Conservation (phyloP, 129 eudicot genomes). For the Lonicera japonica region DNA sequence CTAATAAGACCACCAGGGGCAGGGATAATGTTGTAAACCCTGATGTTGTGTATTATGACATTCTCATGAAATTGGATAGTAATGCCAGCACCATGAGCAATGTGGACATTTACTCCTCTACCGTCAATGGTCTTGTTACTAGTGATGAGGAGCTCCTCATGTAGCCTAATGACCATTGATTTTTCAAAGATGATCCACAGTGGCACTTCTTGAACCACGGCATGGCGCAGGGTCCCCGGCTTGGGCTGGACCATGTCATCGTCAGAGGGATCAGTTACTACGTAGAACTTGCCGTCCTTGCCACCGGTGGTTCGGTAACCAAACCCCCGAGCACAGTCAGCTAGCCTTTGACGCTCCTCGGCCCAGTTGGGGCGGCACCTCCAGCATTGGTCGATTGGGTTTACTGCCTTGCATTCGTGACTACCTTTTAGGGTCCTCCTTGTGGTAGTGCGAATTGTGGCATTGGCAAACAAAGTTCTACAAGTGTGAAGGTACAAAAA, state of each 20-base stretch:
- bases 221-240: constrained; percentile 73
- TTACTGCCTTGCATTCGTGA: constrained; percentile 44
- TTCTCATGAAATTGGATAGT: constrained; percentile 60
- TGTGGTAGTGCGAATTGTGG: constrained; percentile 11
- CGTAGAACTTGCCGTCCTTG: constrained; percentile 37
- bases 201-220: constrained; percentile 64
- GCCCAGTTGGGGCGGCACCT: constrained; percentile 59
- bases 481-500: background rate
- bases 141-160: constrained; percentile 56
- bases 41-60: constrained; percentile 57
- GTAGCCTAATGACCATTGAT: constrained; percentile 50
- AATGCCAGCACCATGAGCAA: constrained; percentile 65
- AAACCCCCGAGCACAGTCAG: constrained; percentile 57
- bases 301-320: constrained; percentile 63
- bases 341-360: constrained; percentile 43
- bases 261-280: constrained; percentile 61
- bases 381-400: constrained; percentile 76
- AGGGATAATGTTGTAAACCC: constrained; percentile 48
- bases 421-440: constrained; percentile 31
- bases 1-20: constrained; percentile 54
- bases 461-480: constrained; percentile 3
- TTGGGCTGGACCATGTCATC: constrained; percentile 37
- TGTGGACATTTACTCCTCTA: constrained; percentile 53
- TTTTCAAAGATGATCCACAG: constrained; percentile 59
- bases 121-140: constrained; percentile 73